A percentile compares a stretch with the other conserved stretches of the same genome.
phyloP scores from a whole-genome alignment of 257 asterid genomes.

The Ocimum tenuiflorum region DNA sequence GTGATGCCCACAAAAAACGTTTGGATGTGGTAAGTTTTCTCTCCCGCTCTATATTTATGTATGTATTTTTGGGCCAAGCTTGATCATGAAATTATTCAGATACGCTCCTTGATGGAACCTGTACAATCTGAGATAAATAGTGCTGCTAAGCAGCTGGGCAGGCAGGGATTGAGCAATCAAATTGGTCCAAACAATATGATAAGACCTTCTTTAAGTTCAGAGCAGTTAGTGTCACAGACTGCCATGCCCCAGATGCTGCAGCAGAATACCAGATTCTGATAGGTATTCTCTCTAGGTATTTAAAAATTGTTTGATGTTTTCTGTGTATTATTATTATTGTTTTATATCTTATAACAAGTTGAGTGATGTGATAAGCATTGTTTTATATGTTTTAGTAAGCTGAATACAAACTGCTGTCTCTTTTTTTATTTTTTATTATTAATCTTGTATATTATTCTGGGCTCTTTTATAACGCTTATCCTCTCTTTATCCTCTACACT shows the following conservation, averaged over 20 bases:
- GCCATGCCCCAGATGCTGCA: conserved; percentile 61
- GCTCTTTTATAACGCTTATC: neutral
- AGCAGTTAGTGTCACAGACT: conserved; percentile 62
- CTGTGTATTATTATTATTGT: neutral
- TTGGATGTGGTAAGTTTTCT: conserved; percentile 58
- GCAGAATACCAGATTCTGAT: conserved; percentile 59
- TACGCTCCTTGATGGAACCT: conserved; percentile 53
- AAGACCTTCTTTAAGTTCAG: conserved; percentile 71
- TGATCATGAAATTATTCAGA: conserved; percentile 31
- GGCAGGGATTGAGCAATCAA: conserved; percentile 46
- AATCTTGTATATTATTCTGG: neutral
- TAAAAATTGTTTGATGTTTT: conserved; percentile 4
- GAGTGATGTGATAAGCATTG: neutral
- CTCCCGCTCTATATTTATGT: neutral
- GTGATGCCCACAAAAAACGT: conserved; percentile 75
- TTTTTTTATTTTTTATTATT: too few relatives aligned
- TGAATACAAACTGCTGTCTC: neutral
- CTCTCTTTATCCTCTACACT: neutral
- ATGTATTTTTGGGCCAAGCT: neutral
- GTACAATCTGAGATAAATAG: conserved; percentile 42
- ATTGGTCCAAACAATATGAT: conserved; percentile 47
- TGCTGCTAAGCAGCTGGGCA: conserved; percentile 40
- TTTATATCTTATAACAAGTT: neutral
- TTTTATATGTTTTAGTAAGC: neutral
- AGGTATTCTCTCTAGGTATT: conserved; percentile 20